Evolutionary conservation across 2,329 filamentous ascomycete species (phyloP).

Genomic region (Colletotrichum tofieldiae): DNA sequence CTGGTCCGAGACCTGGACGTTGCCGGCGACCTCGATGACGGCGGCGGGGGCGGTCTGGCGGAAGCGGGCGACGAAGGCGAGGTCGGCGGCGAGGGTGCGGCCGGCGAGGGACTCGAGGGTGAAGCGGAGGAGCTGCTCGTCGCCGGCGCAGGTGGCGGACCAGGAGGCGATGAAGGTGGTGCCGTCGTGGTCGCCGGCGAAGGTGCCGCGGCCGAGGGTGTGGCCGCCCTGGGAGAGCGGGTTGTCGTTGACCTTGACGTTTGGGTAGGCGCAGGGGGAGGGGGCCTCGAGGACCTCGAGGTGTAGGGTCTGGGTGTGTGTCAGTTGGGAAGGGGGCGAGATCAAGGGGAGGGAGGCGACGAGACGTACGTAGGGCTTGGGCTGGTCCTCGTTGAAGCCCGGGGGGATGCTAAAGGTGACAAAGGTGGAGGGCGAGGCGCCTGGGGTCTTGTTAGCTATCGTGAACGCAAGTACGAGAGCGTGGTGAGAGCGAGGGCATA

Average conservation of each 20-base stretch:
- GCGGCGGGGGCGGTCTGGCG: constrained; percentile 61
- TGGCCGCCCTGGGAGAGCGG: constrained; percentile 56
- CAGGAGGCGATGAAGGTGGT: constrained; percentile 61
- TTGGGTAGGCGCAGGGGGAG: constrained; percentile 62
- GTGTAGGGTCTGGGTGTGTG: constrained; percentile 53
- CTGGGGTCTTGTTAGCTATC: constrained; percentile 6
- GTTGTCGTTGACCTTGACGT: constrained; percentile 64
- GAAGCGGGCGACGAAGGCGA: constrained; percentile 62
- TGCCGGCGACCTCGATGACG: constrained; percentile 60
- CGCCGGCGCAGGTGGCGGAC: constrained; percentile 62
- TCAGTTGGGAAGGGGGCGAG: constrained; percentile 14
- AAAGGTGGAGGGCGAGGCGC: constrained; percentile 37
- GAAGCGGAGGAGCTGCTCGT: constrained; percentile 63
- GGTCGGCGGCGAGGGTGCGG: constrained; percentile 52
- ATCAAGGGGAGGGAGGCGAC: neutral
- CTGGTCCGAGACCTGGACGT: constrained; percentile 45
- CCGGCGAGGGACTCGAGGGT: constrained; percentile 61
- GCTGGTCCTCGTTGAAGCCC: constrained; percentile 33
- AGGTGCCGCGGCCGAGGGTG: constrained; percentile 59
- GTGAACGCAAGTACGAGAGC: too few relatives aligned
- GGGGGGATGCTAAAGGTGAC: constrained; percentile 42
- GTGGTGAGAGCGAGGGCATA: neutral
- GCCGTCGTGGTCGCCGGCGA: constrained; percentile 56
- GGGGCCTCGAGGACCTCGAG: constrained; percentile 63
- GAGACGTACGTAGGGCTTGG: constrained; percentile 29